Percentiles rank a stretch among this genome's conserved stretches.
Evolutionary conservation across 345 rosid species (phyloP).

Genomic region (Bruguiera sexangula): DNA sequence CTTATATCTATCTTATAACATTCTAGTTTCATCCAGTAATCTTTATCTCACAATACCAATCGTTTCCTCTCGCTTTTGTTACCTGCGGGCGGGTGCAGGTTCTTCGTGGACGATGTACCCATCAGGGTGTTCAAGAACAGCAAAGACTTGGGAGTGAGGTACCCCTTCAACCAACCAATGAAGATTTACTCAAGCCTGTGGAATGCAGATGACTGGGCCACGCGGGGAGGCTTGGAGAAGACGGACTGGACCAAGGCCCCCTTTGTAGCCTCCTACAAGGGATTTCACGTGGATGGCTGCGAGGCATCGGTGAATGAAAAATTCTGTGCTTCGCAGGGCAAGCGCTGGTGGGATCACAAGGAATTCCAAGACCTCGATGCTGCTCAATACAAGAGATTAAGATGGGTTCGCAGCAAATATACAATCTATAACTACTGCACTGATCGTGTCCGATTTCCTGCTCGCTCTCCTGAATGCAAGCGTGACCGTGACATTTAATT

Average conservation of each 20-base stretch:
- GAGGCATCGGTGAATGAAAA: neutral
- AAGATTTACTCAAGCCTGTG: neutral
- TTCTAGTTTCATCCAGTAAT: no score
- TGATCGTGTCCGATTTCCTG: neutral
- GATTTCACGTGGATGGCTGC: neutral
- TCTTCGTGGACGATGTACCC: constrained; percentile 10
- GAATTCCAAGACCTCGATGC: neutral
- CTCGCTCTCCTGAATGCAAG: neutral
- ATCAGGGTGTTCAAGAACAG: constrained; percentile 18
- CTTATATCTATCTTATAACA: no score
- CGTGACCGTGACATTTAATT: neutral
- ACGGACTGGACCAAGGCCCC: neutral
- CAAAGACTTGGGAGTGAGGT: neutral
- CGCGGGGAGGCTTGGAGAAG: neutral
- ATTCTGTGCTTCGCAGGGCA: neutral
- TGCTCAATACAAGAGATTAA: neutral
- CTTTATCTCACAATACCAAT: no score
- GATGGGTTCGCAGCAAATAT: neutral
- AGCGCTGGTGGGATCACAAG: neutral
- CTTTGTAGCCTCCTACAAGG: neutral
- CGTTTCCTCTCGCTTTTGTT: no score
- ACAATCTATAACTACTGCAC: neutral
- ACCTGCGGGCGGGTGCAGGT: neutral
- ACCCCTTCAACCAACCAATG: neutral
- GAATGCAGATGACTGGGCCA: constrained; percentile 1